Base-by-base conservation (phyloP, 495 filamentous ascomycete species). In the Aspergillus steynii region DNA sequence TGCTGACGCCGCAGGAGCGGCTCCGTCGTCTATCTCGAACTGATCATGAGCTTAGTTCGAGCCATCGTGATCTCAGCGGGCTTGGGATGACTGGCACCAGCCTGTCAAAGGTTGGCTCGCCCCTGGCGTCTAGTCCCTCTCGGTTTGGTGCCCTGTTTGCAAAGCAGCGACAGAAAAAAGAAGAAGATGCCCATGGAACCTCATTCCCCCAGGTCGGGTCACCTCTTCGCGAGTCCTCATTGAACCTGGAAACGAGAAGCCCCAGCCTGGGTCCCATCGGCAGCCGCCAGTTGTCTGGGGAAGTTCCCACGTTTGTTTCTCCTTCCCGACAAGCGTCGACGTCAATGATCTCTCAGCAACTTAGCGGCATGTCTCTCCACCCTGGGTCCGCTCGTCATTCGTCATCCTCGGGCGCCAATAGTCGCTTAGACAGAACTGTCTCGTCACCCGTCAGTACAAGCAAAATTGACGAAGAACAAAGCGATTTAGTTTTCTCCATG, bases 181-280 rank as follows among this genome's bases (percentile, higher is more conserved):
- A 94, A 59, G 90, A 95, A 47, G 86, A 90, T 62, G 80, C 82
- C 48, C 74, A 78, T 34, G 74, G 73, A 8, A 86, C 87, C 32
- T 86, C 84, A 1, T 89, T 96, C 68, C 89, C 91, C 34, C 92
- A 96, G 64, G 89, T 98, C 54, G 95, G 96, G 27, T 98, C 96
- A 46, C 95, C 95, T 28, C 83, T 99, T 8, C 91, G 95, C 50
- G 96, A 97, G 72, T 95, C 94, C 9, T 83, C 83, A 3, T 74
- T 91, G 37, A 75, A 76, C 60, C 61, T 74, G 3, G 69, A 67
- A 20, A 86, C 76, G 37, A 42, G 37, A 53, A 93, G 86, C 68
- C 90, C 91, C 20, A 85, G 86, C 47, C 76, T 89, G 25, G 84
- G 86, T 51, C 79, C 87, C 42, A 79, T 86, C 45, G 80, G 82